phyloP scores from a whole-genome alignment of 2,329 filamentous ascomycete species.

The Epichloe elymi region DNA sequence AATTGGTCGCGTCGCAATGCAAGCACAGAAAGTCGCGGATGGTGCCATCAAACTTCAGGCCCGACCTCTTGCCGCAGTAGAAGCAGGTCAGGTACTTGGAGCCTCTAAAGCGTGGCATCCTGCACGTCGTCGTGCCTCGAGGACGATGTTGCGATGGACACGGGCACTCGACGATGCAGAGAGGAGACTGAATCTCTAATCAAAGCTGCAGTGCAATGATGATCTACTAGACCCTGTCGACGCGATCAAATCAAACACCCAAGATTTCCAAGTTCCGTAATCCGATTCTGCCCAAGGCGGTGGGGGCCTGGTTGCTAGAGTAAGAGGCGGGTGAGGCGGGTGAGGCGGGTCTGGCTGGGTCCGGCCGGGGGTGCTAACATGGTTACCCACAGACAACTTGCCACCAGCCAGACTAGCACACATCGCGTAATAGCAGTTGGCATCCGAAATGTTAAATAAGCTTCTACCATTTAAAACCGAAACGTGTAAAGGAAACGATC shows the following conservation, averaged over 20 bases:
- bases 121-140: conserved; percentile 8
- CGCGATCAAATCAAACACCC: neutral
- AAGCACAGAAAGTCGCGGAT: conserved; percentile 59
- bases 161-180: neutral
- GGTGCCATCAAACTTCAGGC: conserved; percentile 41
- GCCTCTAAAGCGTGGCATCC: conserved; percentile 31
- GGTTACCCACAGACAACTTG: too few relatives aligned
- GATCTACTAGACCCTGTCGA: neutral
- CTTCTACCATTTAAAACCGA: too few relatives aligned
- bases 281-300: conserved; percentile 3
- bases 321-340: too few relatives aligned
- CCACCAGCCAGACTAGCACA: too few relatives aligned
- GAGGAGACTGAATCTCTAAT: neutral
- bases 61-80: conserved; percentile 64
- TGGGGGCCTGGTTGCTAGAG: neutral
- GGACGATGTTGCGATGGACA: conserved; percentile 1
- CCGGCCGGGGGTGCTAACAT: too few relatives aligned
- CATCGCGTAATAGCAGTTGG: too few relatives aligned
- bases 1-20: conserved; percentile 76
- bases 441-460: too few relatives aligned
- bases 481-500: too few relatives aligned
- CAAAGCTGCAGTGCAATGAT: neutral
- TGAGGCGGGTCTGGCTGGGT: too few relatives aligned
- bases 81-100: conserved; percentile 53
- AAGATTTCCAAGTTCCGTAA: neutral